Evolutionary conservation across 2,329 filamentous ascomycete genomes (phyloP), one percentile per base, ranked within the genome.

Genomic region (Magnaporthiopsis poae): DNA sequence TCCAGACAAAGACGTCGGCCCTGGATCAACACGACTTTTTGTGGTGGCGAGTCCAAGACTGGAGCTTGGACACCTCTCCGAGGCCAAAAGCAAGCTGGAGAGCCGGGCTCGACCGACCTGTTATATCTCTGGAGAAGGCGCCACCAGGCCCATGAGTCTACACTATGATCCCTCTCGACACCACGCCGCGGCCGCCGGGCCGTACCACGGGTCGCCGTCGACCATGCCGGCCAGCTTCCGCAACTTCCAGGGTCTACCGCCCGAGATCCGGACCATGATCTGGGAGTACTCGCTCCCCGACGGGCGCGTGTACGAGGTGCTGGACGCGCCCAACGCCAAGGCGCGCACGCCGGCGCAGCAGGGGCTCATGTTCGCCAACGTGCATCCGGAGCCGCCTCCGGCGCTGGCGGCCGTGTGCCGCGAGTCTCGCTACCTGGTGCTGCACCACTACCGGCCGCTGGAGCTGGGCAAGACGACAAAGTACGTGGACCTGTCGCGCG

Each of bases 311-410:
- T 81, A 80, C 71, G 80, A 82, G 69, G 76, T 81, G 12, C 74
- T 82, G 68, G 80, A 81, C 68, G 78, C 79, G 18, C 80, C 80
- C 18, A 76, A 76, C 68, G 75, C 79, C 15, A 75, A 73, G 65
- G 76, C 77, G 56, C 75, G 76, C 61, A 78, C 77, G 31, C 73
- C 74, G 3, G 74, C 80, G 2, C 74, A 76, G n/a, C 72, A 76
- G 52, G 79, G 78, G 63, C 73, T 82, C 59, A 79, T 80, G 76
- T 82, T 81, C 69, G 79, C 80, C 66, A 80, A 82, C 67, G 71
- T 78, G 35, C 78, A 79, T 67, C 75, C 78, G 67, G 79, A 81
- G 68, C 79, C 79, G 35, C 80, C 79, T 25, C 80, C 80, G 5
- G 72, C 76, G 0, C 73, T 81, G 62, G 78, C 78, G 3, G 74